Base-by-base conservation (phyloP, 257 asterid species). In the Fraxinus quadrangulata region DNA sequence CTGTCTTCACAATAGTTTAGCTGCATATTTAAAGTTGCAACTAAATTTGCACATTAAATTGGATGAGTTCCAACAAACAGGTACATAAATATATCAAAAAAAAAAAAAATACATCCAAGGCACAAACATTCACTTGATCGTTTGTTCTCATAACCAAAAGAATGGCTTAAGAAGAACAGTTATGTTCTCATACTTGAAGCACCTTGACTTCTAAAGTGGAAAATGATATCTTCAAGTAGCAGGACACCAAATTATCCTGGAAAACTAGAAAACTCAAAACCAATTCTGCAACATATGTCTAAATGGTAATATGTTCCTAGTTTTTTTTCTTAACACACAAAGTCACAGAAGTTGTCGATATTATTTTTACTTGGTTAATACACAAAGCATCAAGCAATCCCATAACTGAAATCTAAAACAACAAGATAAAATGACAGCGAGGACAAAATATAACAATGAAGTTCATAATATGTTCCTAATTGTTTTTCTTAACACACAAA, bases 81-180 rank as follows among this genome's bases (percentile, higher is more conserved):
- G 19, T 24, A 63, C 14, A 8, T 24, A 4, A 12, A 26, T 24
- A 63, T 24, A 23, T 12, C 16, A n/a, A n/a, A n/a, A 26, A 26
- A 63, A 63, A 23, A 11, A 26, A 63, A 21, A 63, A 10, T 11
- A 63, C 21, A 12, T 23, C 33, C 17, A 26, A 63, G 9, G 69
- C 21, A 7, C 69, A 26, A 63, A 63, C 34, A 10, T 63, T 63
- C 36, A 31, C 36, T 63, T 12, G 17, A 23, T 1, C 17, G 12
- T 63, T 63, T 63, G 36, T 63, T 63, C 36, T 63, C 36, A 63
- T 63, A 24, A 63, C 36, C 69, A 63, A 24, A 63, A 23, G 69
- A 63, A 24, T 11, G 69, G 69, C n/a, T 63, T 61, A 61, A 61
- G 67, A 5, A 23, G 67, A 9, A 61, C 31, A 30, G 23, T 13